These are phyloP conservation scores for maize (Zea mays) DNA, from an alignment of 176 grass and related monocot species.

Conservation along the genomic window DNA sequence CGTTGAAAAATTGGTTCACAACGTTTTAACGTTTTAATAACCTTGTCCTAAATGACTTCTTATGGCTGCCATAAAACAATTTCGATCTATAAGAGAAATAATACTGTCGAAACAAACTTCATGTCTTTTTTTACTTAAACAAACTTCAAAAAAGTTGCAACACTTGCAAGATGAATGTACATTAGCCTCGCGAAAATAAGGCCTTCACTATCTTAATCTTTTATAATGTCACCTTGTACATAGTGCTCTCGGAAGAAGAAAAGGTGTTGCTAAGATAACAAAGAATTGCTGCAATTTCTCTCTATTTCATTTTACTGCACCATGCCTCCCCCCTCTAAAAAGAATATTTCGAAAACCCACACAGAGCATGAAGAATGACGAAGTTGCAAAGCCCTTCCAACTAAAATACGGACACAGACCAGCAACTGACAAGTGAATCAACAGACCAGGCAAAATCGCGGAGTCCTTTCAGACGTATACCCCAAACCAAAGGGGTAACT, in stretches of 20 bases:
- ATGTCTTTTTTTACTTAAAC: background rate
- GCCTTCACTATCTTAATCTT: conserved; percentile 42
- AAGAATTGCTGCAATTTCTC: conserved; percentile 43
- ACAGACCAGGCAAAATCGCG: conserved; percentile 29
- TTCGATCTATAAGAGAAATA: background rate
- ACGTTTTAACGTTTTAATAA: too few relatives aligned
- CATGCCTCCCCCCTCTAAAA: conserved; percentile 5
- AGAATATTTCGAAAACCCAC: conserved; percentile 33
- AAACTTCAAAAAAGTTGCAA: background rate
- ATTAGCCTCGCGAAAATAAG: conserved; percentile 19
- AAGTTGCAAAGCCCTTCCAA: conserved; percentile 63
- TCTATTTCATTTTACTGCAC: conserved; percentile 44
- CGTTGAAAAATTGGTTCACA: too few relatives aligned
- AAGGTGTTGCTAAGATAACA: conserved; percentile 37
- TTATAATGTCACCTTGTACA: conserved; percentile 46
- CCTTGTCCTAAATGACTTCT: too few relatives aligned
- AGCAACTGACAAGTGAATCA: conserved; percentile 50
- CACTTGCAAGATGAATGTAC: conserved; percentile 32
- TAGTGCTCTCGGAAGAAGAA: conserved; percentile 35
- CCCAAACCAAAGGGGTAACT: conserved; percentile 12
- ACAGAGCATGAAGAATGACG: conserved; percentile 25
- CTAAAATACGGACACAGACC: conserved; percentile 65
- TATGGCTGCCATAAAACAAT: too few relatives aligned
- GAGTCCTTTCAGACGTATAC: conserved; percentile 44
- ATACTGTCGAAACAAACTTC: background rate